Evolutionary conservation across 345 rosid genomes (phyloP).

Genomic region (Iberis pinnata): DNA sequence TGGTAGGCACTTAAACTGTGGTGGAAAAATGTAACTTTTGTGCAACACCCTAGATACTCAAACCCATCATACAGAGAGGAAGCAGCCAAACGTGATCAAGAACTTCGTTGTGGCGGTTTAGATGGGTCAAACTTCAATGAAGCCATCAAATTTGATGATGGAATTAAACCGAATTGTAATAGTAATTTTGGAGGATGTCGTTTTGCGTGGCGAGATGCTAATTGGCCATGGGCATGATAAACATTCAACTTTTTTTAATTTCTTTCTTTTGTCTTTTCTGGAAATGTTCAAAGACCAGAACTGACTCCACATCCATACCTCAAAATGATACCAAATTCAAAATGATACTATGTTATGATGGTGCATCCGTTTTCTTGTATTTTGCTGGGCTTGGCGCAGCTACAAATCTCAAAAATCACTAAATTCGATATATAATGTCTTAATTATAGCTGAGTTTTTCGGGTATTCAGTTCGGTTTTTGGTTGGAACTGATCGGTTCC

Average conservation of each 20-base stretch:
- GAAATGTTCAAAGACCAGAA: no score
- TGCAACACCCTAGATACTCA: constrained; percentile 68
- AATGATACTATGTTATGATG: no score
- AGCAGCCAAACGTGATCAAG: constrained; percentile 43
- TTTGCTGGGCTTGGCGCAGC: no score
- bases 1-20: constrained; percentile 75
- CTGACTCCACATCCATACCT: no score
- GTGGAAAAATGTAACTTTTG: constrained; percentile 74
- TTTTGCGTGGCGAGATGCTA: constrained; percentile 84
- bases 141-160: constrained; percentile 21
- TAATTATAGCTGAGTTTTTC: no score
- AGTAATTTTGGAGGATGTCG: constrained; percentile 31
- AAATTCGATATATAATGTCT: no score
- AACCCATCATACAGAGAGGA: constrained; percentile 60
- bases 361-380: no score
- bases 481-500: no score
- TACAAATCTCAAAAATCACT: no score
- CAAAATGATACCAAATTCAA: no score
- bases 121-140: constrained; percentile 18
- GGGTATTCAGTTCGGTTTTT: no score
- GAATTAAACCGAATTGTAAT: constrained; percentile 17
- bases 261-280: no score
- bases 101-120: constrained; percentile 40
- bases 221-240: constrained; percentile 76
- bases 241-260: neutral